Evolutionary conservation across 208 protist genomes (phyloP), one percentile per base, ranked within the genome.

Genomic region (Herpetomonas tarakana): DNA sequence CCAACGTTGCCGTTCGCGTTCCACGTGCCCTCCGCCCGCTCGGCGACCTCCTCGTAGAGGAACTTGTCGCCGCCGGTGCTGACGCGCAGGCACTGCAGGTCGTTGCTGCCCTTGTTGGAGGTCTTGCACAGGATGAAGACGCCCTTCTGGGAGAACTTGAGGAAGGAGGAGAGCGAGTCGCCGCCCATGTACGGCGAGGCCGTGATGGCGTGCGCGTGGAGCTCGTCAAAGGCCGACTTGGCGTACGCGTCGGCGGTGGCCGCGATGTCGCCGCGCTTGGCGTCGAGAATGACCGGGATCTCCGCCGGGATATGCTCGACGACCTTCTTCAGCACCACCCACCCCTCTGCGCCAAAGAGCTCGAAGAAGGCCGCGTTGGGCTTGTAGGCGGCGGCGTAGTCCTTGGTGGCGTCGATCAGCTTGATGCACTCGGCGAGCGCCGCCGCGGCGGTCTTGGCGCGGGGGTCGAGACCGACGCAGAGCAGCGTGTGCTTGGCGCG

Each of bases 321-420:
- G 14, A 94, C 70, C 30, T 82, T 62, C 24, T 55, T 46, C 55
- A 94, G 72, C 52, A 76, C 82, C 21, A 62, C 52, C 88, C 88
- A 94, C 4, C 88, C 88, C 50, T 88, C 58, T 22, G 62, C 59
- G 2, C 88, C 88, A 52, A 89, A 91, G 47, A 78, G 64, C 71
- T 94, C 88, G 57, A 94, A 94, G 67, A 94, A 94, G 47, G 88
- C 88, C 7, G 85, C 88, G 65, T 94, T 94, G 35, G 88, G 88
- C 71, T 94, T 94, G 69, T 89, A 94, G 26, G 83, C 84, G 16
- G 88, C 88, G 39, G 88, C 85, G 73, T 86, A 94, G 19, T 90
- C 76, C 46, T 78, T 66, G 21, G 88, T 94, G 41, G 75, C 66
- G 60, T 91, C 84, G 51, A 94, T 89, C 39, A 94, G 71, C 16